These are phyloP conservation scores for Nemophila menziesii DNA, from an alignment of 257 asterid genomes.

Conservation along the genomic window DNA sequence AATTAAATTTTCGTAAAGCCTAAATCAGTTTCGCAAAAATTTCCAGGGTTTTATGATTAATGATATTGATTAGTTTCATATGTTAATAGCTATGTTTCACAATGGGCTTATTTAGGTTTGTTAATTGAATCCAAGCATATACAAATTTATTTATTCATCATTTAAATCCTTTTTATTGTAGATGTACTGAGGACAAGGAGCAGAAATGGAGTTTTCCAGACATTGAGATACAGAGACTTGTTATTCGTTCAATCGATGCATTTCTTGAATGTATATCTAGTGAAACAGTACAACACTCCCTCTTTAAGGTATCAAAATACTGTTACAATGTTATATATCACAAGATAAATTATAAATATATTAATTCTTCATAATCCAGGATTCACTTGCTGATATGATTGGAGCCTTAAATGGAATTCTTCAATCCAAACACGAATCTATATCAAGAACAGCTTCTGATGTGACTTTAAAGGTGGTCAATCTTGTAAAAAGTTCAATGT, in stretches of 20 bases:
- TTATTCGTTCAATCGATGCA: slow-evolving; percentile 62
- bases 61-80: too few species aligned
- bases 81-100: too few species aligned
- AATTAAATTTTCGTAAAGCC: too few species aligned
- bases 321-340: background rate
- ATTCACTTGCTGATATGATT: slow-evolving; percentile 49
- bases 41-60: too few species aligned
- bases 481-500: slow-evolving; percentile 41
- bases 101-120: background rate
- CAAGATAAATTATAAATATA: background rate
- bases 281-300: slow-evolving; percentile 48
- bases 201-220: slow-evolving; percentile 55
- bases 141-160: too few species aligned
- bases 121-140: background rate
- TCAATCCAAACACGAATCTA: slow-evolving; percentile 37
- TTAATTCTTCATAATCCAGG: slow-evolving; percentile 27
- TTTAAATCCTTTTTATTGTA: slow-evolving; percentile 16
- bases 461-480: slow-evolving; percentile 54
- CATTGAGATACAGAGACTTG: slow-evolving; percentile 59
- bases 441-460: slow-evolving; percentile 42
- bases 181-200: slow-evolving; percentile 34
- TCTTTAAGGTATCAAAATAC: slow-evolving; percentile 55
- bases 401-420: slow-evolving; percentile 60
- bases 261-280: slow-evolving; percentile 56
- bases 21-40: too few species aligned